phyloP scores from a whole-genome alignment of 2,329 filamentous ascomycete genomes.

The Lachnellula cervina region DNA sequence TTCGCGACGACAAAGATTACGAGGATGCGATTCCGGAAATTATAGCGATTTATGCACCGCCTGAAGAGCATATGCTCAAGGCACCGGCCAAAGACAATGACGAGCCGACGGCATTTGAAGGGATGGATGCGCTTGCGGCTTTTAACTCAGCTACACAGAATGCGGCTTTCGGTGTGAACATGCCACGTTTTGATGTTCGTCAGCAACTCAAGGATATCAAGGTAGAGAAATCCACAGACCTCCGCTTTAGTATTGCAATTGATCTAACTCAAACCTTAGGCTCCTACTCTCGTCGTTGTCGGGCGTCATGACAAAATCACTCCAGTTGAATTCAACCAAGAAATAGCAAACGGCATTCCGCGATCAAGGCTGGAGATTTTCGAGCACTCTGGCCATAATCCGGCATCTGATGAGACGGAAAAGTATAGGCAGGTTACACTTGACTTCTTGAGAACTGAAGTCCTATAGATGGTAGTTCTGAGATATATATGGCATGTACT shows the following conservation, averaged over 20 bases:
- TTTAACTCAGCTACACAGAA: conserved; percentile 2
- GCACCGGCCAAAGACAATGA: background rate
- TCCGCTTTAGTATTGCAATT: background rate
- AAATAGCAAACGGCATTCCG: conserved; percentile 2
- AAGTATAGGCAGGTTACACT: background rate
- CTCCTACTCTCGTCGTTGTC: background rate
- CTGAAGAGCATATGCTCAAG: background rate
- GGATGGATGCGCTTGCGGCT: background rate
- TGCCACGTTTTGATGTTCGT: conserved; percentile 4
- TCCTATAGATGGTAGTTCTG: background rate
- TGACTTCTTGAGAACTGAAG: background rate
- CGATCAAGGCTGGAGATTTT: background rate
- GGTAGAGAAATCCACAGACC: background rate
- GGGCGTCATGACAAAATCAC: conserved; percentile 2
- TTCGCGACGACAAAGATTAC: conserved; percentile 2
- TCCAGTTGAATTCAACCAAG: background rate
- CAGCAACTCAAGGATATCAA: background rate
- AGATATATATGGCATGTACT: too few relatives aligned
- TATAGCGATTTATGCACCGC: background rate
- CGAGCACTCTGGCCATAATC: conserved; percentile 3
- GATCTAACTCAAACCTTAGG: background rate
- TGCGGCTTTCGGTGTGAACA: background rate
- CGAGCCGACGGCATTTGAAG: background rate
- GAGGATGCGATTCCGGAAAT: background rate
- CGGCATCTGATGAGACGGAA: conserved; percentile 1